phyloP scores from a whole-genome alignment of 2,329 filamentous ascomycete genomes.

The Ceratocystis huliohia region DNA sequence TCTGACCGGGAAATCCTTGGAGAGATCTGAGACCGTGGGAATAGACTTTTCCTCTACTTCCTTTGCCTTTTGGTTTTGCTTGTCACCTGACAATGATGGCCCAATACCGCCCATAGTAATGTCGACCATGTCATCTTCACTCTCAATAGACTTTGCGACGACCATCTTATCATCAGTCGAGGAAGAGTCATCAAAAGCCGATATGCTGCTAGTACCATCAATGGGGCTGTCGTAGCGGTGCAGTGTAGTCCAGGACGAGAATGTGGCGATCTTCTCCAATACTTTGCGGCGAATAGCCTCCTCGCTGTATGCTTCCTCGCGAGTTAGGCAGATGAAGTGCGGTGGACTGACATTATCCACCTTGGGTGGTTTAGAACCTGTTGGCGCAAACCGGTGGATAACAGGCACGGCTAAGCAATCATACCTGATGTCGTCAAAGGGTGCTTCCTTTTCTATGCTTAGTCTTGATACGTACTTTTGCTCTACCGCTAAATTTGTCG shows the following conservation, averaged over 20 bases:
- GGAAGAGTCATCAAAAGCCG: slow-evolving; percentile 33
- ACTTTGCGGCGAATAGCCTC: slow-evolving; percentile 70
- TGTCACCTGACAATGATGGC: slow-evolving; percentile 31
- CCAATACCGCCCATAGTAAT: slow-evolving; percentile 55
- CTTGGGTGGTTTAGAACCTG: slow-evolving; percentile 25
- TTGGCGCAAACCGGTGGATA: slow-evolving; percentile 42
- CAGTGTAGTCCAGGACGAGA: slow-evolving; percentile 59
- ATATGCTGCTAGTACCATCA: slow-evolving; percentile 8
- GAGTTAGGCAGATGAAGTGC: slow-evolving; percentile 62
- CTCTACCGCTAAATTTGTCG: slow-evolving; percentile 57
- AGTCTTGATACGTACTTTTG: slow-evolving; percentile 35
- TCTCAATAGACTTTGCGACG: slow-evolving; percentile 65
- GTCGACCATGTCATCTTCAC: slow-evolving; percentile 83
- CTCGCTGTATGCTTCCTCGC: slow-evolving; percentile 53
- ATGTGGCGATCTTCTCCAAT: slow-evolving; percentile 58
- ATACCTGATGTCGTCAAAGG: slow-evolving; percentile 49
- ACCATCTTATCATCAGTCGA: slow-evolving; percentile 54
- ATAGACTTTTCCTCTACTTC: slow-evolving; percentile 17
- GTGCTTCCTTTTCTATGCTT: slow-evolving; percentile 36
- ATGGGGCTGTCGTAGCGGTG: slow-evolving; percentile 34
- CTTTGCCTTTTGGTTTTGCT: slow-evolving; percentile 28
- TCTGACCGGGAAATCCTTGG: slow-evolving; percentile 23
- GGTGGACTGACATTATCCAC: slow-evolving; percentile 34
- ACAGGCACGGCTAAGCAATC: slow-evolving; percentile 59
- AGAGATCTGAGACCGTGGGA: neutral